Percentiles rank a stretch among this genome's conserved stretches.
phyloP scores from a whole-genome alignment of 164 flowering plant species.

The Tetrastigma voinierianum region DNA sequence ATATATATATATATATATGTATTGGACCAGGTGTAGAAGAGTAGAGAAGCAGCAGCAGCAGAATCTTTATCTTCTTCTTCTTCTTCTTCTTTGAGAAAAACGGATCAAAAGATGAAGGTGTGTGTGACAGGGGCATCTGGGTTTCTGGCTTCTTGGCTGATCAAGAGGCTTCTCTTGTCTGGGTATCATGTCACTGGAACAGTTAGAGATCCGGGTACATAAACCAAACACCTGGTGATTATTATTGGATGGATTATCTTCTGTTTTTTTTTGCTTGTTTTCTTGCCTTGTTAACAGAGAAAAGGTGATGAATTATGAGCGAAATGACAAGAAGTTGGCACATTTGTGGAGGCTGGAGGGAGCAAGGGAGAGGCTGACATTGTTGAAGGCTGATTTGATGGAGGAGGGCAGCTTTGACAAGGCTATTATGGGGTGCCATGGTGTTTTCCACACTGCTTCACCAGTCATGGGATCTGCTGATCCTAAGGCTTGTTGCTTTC shows the following conservation, averaged over 20 bases:
- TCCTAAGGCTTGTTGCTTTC: conserved; percentile 51
- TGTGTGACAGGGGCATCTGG: conserved; percentile 79
- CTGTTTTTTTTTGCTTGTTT: neutral
- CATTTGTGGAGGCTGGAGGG: conserved; percentile 78
- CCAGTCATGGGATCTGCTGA: conserved; percentile 63
- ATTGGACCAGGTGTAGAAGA: no score
- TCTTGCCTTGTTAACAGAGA: neutral
- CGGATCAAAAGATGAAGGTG: conserved; percentile 35
- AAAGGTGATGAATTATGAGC: neutral
- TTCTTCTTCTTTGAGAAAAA: neutral
- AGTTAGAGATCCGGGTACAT: conserved; percentile 58
- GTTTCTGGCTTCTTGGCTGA: conserved; percentile 66
- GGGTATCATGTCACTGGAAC: conserved; percentile 63
- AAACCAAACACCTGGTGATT: neutral
- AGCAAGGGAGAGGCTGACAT: conserved; percentile 70
- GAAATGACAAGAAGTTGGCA: conserved; percentile 53
- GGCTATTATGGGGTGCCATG: conserved; percentile 71
- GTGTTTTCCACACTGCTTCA: conserved; percentile 91
- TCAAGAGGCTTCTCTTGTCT: conserved; percentile 53
- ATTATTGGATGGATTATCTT: neutral
- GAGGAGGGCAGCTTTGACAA: conserved; percentile 82
- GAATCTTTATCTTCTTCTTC: no score
- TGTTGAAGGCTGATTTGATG: conserved; percentile 73
- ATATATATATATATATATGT: no score
- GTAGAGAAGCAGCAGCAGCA: no score